A percentile compares a stretch with the other conserved stretches of the same genome.
Evolutionary conservation across 1,139 yeast species (phyloP).

Genomic region (Hansenula sp.): DNA sequence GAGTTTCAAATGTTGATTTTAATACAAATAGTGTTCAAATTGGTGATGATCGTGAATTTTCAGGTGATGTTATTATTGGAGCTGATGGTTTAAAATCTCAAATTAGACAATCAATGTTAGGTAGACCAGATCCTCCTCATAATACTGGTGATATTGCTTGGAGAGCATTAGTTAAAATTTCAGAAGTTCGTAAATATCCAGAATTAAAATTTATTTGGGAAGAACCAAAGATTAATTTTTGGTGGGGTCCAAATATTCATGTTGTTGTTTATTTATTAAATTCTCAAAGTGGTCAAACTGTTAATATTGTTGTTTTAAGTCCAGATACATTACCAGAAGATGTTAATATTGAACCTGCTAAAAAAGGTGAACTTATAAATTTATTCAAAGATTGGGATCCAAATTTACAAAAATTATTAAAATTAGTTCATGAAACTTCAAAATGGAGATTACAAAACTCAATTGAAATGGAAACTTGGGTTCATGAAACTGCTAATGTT

Average conservation of each 20-base stretch:
- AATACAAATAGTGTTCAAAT: conserved; percentile 23
- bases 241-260: conserved; percentile 32
- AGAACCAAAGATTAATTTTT: conserved; percentile 27
- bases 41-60: conserved; percentile 21
- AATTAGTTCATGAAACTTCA: conserved; percentile 21
- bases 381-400: conserved; percentile 30
- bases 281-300: conserved; percentile 19
- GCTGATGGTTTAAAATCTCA: conserved; percentile 35
- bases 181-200: conserved; percentile 23
- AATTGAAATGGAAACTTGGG: conserved; percentile 26
- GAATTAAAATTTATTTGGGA: conserved; percentile 23
- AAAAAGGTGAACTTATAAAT: conserved; percentile 24
- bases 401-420: conserved; percentile 21
- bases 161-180: conserved; percentile 23
- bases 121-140: conserved; percentile 20
- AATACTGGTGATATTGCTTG: conserved; percentile 28
- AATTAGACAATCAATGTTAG: conserved; percentile 17
- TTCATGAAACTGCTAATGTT: conserved; percentile 20
- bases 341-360: conserved; percentile 19
- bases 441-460: conserved; percentile 31
- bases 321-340: conserved; percentile 25
- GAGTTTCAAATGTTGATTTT: conserved; percentile 24
- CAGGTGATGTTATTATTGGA: conserved; percentile 33
- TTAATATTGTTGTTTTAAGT: conserved; percentile 21
- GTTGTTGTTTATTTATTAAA: conserved; percentile 28